phyloP scores from a whole-genome alignment of 495 filamentous ascomycete species.

The Penicillium canariense region DNA sequence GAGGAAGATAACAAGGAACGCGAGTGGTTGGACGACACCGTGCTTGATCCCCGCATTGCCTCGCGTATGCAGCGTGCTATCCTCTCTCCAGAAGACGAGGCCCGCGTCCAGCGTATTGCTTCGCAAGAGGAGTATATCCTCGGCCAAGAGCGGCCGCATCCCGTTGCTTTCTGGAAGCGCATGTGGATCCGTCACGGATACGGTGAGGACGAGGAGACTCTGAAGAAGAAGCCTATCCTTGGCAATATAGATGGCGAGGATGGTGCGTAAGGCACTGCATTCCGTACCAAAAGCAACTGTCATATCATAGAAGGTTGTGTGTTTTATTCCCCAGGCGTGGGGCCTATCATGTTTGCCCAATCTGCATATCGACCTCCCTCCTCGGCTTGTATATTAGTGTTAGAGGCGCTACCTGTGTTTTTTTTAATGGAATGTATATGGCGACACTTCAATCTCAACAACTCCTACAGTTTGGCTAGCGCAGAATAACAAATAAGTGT shows the following conservation, averaged over 20 bases:
- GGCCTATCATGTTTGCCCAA: slow-evolving; percentile 15
- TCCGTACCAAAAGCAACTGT: slow-evolving; percentile 1
- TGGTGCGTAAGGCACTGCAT: slow-evolving; percentile 21
- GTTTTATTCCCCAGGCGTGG: slow-evolving; percentile 16
- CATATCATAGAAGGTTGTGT: slow-evolving; percentile 22
- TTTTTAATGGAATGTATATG: slow-evolving; percentile 21
- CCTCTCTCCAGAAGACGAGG: slow-evolving; percentile 60
- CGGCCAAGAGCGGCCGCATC: slow-evolving; percentile 46
- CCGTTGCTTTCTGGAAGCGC: slow-evolving; percentile 41
- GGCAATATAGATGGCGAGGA: slow-evolving; percentile 42
- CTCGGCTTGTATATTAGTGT: slow-evolving; percentile 32
- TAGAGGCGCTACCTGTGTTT: slow-evolving; percentile 24
- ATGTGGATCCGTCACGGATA: slow-evolving; percentile 48
- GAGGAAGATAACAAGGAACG: slow-evolving; percentile 52
- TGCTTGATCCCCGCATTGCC: slow-evolving; percentile 74
- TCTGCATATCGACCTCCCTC: slow-evolving; percentile 28
- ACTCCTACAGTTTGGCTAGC: too few relatives aligned
- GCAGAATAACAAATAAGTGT: too few relatives aligned
- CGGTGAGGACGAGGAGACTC: slow-evolving; percentile 44
- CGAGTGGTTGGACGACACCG: slow-evolving; percentile 74
- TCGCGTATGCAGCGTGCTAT: slow-evolving; percentile 79
- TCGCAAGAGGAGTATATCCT: slow-evolving; percentile 66
- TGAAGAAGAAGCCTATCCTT: slow-evolving; percentile 40
- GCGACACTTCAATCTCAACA: slow-evolving; percentile 9
- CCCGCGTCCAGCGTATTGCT: slow-evolving; percentile 57